Percentiles rank a stretch among this genome's conserved stretches.
Conservation (phyloP, 2,329 filamentous ascomycete genomes). For the Lachnellula occidentalis region DNA sequence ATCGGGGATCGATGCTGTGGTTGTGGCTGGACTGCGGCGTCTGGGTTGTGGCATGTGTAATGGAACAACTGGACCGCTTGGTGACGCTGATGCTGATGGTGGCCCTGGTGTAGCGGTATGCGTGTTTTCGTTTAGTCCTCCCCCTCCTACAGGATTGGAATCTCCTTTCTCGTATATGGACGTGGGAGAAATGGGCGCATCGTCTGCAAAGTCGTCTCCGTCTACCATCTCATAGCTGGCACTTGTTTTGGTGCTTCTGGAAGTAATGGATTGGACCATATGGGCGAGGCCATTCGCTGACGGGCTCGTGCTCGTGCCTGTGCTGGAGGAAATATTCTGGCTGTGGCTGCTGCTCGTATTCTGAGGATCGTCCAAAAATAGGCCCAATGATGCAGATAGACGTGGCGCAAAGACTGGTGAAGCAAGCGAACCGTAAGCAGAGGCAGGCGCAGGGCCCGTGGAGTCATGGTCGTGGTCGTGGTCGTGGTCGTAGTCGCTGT, state of each 20-base stretch:
- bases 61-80: neutral
- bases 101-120: neutral
- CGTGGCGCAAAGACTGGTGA: conserved; percentile 13
- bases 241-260: conserved; percentile 6
- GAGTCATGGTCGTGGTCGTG: neutral
- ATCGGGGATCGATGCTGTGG: conserved; percentile 7
- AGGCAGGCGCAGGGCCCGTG: neutral
- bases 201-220: conserved; percentile 14
- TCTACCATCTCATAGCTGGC: conserved; percentile 18
- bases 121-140: neutral
- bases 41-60: conserved; percentile 17
- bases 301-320: conserved; percentile 6
- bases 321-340: conserved; percentile 8
- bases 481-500: neutral
- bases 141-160: too few species aligned
- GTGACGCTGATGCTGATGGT: conserved; percentile 4
- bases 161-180: neutral
- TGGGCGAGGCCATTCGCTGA: conserved; percentile 4
- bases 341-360: conserved; percentile 9
- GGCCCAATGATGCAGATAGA: conserved; percentile 8
- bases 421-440: conserved; percentile 2
- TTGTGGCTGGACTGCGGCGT: conserved; percentile 16
- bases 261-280: conserved; percentile 11
- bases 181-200: conserved; percentile 6
- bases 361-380: conserved; percentile 23